Evolutionary conservation across 768 basidiomycete genomes (phyloP).

Genomic region (Calocybe gangraenosa): DNA sequence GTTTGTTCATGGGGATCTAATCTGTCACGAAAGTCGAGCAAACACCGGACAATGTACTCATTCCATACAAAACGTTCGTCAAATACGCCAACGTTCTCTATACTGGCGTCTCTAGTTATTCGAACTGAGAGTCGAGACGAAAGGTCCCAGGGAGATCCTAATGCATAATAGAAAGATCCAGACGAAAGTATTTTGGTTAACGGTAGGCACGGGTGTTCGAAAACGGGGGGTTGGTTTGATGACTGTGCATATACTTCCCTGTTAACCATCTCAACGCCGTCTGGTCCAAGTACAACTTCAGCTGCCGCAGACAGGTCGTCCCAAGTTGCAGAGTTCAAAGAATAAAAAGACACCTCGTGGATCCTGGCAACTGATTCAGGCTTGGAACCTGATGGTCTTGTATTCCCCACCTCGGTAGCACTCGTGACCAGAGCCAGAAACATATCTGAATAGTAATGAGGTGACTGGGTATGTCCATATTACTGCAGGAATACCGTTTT

Average conservation of each 20-base stretch:
- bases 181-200: constrained; percentile 88
- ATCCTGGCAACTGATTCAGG: constrained; percentile 78
- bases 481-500: constrained; percentile 45
- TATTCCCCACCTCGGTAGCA: constrained; percentile 72
- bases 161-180: constrained; percentile 90
- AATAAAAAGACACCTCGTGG: constrained; percentile 86
- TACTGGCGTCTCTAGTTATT: constrained; percentile 44
- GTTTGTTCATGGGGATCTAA: constrained; percentile 64
- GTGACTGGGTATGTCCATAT: background rate
- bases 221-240: constrained; percentile 43
- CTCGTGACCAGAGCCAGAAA: constrained; percentile 82
- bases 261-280: constrained; percentile 45
- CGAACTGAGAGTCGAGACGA: constrained; percentile 78
- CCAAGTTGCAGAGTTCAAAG: constrained; percentile 79
- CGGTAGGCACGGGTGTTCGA: constrained; percentile 88
- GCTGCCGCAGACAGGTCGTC: constrained; percentile 67
- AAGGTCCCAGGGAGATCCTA: constrained; percentile 83
- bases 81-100: constrained; percentile 53
- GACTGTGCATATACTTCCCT: constrained; percentile 46
- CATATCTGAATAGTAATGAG: constrained; percentile 51
- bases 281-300: constrained; percentile 45
- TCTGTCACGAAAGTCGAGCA: constrained; percentile 84
- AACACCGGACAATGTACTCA: constrained; percentile 79
- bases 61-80: constrained; percentile 96
- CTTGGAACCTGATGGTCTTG: constrained; percentile 51